A percentile compares a stretch with the other conserved stretches of the same genome.
Evolutionary conservation across 2,329 filamentous ascomycete species (phyloP).

Genomic region (Aspergillus versicolor): DNA sequence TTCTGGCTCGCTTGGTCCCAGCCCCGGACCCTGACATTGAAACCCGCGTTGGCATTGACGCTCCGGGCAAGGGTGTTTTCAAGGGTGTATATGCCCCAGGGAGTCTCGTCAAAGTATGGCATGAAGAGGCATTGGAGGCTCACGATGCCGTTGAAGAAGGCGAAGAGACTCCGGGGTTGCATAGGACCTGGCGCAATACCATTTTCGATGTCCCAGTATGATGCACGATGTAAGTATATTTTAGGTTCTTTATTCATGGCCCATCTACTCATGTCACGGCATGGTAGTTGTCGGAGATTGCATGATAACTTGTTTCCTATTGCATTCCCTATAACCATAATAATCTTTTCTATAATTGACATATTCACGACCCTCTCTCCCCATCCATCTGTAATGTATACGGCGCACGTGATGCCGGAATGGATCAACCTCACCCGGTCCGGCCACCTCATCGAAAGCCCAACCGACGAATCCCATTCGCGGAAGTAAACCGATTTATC

Average conservation of each 20-base stretch:
- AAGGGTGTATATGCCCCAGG: slow-evolving; percentile 83
- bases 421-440: slow-evolving; percentile 18
- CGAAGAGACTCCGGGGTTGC: slow-evolving; percentile 57
- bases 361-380: neutral
- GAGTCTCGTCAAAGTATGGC: slow-evolving; percentile 86
- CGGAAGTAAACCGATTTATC: slow-evolving; percentile 4
- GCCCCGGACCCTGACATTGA: slow-evolving; percentile 75
- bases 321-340: neutral
- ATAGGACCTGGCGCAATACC: slow-evolving; percentile 71
- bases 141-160: slow-evolving; percentile 71
- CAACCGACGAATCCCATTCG: slow-evolving; percentile 5
- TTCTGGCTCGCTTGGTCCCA: slow-evolving; percentile 72
- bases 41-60: slow-evolving; percentile 67
- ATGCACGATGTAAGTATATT: neutral
- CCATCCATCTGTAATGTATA: neutral
- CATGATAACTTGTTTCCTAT: neutral
- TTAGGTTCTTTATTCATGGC: neutral
- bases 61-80: slow-evolving; percentile 66
- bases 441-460: slow-evolving; percentile 26
- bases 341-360: neutral
- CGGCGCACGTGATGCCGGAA: slow-evolving; percentile 16
- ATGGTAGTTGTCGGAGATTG: neutral
- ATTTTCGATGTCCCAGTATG: slow-evolving; percentile 62
- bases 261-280: neutral
- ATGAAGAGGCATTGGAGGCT: slow-evolving; percentile 71